phyloP scores from a whole-genome alignment of 2,329 filamentous ascomycete species.

The Xylariaceae sp. region DNA sequence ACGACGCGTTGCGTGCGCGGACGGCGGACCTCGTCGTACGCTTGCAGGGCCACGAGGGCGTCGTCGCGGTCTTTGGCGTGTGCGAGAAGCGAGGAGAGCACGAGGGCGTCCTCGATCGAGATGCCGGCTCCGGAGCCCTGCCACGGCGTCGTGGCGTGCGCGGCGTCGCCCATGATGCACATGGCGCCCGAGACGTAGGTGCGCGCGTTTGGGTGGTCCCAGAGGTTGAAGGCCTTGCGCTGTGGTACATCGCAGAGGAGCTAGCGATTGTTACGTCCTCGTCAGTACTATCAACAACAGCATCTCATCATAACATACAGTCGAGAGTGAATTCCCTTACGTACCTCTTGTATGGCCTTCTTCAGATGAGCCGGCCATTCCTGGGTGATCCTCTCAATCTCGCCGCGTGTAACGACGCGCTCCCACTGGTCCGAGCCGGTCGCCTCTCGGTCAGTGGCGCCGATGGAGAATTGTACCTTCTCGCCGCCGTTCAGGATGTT shows the following conservation, averaged over 20 bases:
- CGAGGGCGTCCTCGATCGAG: slow-evolving; percentile 20
- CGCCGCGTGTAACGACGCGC: slow-evolving; percentile 13
- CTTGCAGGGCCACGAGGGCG: slow-evolving; percentile 13
- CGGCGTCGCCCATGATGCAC: slow-evolving; percentile 18
- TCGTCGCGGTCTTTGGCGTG: slow-evolving; percentile 8
- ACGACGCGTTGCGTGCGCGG: slow-evolving; percentile 22
- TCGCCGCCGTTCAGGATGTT: slow-evolving; percentile 17
- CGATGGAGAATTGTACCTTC: slow-evolving; percentile 20
- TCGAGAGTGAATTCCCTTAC: too few relatives aligned
- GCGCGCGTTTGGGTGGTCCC: slow-evolving; percentile 18
- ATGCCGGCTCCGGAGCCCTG: slow-evolving; percentile 21
- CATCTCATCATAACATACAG: too few relatives aligned
- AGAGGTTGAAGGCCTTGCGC: slow-evolving; percentile 20
- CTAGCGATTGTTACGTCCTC: too few relatives aligned
- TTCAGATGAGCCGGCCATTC: slow-evolving; percentile 20
- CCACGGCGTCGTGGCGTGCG: slow-evolving; percentile 20
- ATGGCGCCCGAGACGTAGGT: slow-evolving; percentile 19
- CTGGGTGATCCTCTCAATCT: slow-evolving; percentile 17
- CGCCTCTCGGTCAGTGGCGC: slow-evolving; percentile 12
- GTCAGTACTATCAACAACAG: too few relatives aligned
- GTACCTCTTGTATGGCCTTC: slow-evolving; percentile 21
- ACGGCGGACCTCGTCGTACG: slow-evolving; percentile 18
- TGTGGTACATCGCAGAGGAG: slow-evolving; percentile 17
- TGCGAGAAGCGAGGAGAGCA: slow-evolving; percentile 18
- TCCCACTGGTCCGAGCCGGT: slow-evolving; percentile 15